These are phyloP conservation scores for Parasitella parasitica DNA, from an alignment of 371 early-diverging fungal genomes.

Conservation along the genomic window DNA sequence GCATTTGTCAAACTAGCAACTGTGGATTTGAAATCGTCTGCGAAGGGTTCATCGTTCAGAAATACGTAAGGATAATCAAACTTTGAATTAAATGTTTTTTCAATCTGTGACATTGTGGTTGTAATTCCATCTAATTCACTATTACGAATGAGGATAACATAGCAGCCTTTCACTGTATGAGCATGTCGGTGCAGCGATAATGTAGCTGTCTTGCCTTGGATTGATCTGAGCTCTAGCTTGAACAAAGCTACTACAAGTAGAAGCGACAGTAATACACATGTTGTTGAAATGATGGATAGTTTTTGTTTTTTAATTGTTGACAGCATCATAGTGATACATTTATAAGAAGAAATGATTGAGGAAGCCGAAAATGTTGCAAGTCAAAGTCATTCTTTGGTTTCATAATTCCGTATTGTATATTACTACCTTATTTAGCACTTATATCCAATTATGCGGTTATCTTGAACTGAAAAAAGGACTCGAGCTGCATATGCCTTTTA, in stretches of 20 bases:
- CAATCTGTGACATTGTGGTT: slow-evolving; percentile 71
- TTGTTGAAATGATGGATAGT: background rate
- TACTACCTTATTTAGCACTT: background rate
- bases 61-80: slow-evolving; percentile 89
- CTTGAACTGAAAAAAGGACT: background rate
- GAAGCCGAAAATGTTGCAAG: background rate
- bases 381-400: background rate
- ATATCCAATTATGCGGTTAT: background rate
- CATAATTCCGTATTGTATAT: background rate
- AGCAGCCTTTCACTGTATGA: slow-evolving; percentile 33
- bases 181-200: background rate
- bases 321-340: background rate
- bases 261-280: background rate
- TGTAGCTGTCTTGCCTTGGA: background rate
- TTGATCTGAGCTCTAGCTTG: too few species aligned
- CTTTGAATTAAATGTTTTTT: slow-evolving; percentile 81
- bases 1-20: slow-evolving; percentile 48
- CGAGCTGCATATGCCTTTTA: too few species aligned
- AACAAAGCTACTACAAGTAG: background rate
- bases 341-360: background rate
- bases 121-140: slow-evolving; percentile 71
- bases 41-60: slow-evolving; percentile 78
- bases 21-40: slow-evolving; percentile 65
- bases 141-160: slow-evolving; percentile 75
- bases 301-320: background rate